phyloP scores from a whole-genome alignment of 1,139 yeast species.

The Petasospora fabianii region DNA sequence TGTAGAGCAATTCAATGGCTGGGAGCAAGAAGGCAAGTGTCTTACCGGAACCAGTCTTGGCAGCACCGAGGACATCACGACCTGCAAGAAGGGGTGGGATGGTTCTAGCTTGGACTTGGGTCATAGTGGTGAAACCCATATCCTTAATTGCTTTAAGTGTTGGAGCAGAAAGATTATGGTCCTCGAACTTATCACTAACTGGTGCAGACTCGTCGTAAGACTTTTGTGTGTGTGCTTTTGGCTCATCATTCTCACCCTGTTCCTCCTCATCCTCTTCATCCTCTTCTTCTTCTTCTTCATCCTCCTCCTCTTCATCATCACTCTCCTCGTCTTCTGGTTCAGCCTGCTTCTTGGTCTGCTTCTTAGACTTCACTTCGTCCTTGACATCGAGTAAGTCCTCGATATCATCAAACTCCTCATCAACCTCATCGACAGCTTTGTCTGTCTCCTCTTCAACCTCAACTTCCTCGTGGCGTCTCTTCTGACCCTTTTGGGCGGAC shows the following conservation, averaged over 20 bases:
- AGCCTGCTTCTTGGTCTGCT: slow-evolving; percentile 1
- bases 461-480: slow-evolving; percentile 28
- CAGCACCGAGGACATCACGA: slow-evolving; percentile 93
- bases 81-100: slow-evolving; percentile 96
- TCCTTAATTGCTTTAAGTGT: slow-evolving; percentile 73
- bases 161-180: slow-evolving; percentile 72
- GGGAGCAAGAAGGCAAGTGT: slow-evolving; percentile 94
- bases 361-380: slow-evolving; percentile 25
- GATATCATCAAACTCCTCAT: slow-evolving; percentile 49
- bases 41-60: slow-evolving; percentile 81
- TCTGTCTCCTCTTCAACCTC: slow-evolving; percentile 37
- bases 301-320: slow-evolving; percentile 18
- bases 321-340: neutral
- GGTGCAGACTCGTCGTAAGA: slow-evolving; percentile 10
- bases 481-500: slow-evolving; percentile 12
- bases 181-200: slow-evolving; percentile 38
- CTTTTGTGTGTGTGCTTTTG: slow-evolving; percentile 2
- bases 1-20: slow-evolving; percentile 86
- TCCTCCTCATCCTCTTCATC: slow-evolving; percentile 19
- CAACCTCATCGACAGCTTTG: slow-evolving; percentile 36
- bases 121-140: slow-evolving; percentile 90
- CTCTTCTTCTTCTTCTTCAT: slow-evolving; percentile 13
- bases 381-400: slow-evolving; percentile 43
- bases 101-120: slow-evolving; percentile 89
- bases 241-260: slow-evolving; percentile 13